Base-by-base conservation (phyloP, 2,329 filamentous ascomycete genomes). In the Teratosphaeria zuluensis region DNA sequence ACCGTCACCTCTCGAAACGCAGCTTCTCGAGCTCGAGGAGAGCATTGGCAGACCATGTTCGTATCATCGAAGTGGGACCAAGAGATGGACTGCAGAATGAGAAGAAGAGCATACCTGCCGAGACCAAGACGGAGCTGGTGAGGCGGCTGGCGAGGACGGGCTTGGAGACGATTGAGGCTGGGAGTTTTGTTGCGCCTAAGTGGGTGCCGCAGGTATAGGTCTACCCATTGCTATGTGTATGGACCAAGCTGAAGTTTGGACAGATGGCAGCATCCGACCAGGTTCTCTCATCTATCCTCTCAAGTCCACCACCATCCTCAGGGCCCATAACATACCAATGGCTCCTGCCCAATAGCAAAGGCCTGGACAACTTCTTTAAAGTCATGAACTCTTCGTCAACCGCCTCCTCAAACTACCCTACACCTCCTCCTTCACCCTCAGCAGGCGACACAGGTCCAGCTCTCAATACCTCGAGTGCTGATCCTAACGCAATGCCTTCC, bases 51-150 rank as follows among this genome's bases (percentile, higher is more conserved):
- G 76, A 79, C 64, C 71, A 75, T 62, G 78, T 83, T 46, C 76
- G 80, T 48, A 85, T 95, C 46, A 86, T 94, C 62, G 90, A 95
- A 76, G 90, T 95, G 62, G 89, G 68, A 4, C 89, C 90, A 35
- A 81, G 90, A 64, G 90, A 95, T 76, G 90, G 90, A n/a, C 76
- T 95, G 56, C 90, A 95, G 71, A 95, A 94, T 70, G 88, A 94
- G 76, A 88, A 88, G 75, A 82, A 78, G 63, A 79, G 79, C 31
- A 87, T 95, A 63, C 78, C 88, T 0, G 77, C 89, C 11, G 78
- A 80, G 6, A 90, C 85, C 2, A 95, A 95, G 73, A 81, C 92
- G 58, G 84, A 91, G 64, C 74, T 95, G 56, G 88, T 95, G 46
- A 80, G 86, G 64, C 78, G 83, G 61, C 76, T 95, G 61, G 83